These are phyloP conservation scores for Paradendryphiella salina DNA, from an alignment of 2,329 filamentous ascomycete genomes.

Conservation along the genomic window DNA sequence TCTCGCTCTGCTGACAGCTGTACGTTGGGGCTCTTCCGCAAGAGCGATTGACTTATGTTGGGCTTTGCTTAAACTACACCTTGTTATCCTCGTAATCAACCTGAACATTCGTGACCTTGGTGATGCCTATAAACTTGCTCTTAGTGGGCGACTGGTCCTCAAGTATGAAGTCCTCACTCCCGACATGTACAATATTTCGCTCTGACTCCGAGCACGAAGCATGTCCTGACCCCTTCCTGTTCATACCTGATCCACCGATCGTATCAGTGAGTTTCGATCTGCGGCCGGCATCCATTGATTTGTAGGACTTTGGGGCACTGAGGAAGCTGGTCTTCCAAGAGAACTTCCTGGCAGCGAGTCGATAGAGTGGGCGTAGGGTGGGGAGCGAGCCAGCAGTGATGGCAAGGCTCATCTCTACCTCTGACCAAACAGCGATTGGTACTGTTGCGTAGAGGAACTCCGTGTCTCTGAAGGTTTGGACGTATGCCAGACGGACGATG, in stretches of 20 bases:
- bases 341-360: not conserved
- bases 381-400: constrained; percentile 22
- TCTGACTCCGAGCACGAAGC: not conserved
- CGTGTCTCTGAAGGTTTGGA: constrained; percentile 12
- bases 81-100: not conserved
- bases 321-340: not conserved
- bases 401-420: constrained; percentile 20
- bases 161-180: not conserved
- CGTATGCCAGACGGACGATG: constrained; percentile 18
- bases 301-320: not conserved
- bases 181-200: not conserved
- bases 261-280: not conserved
- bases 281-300: not conserved
- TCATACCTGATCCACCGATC: not conserved
- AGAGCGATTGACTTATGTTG: not conserved
- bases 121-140: not conserved
- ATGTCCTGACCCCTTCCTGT: not conserved
- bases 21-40: not conserved
- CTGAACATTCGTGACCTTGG: not conserved
- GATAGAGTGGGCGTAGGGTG: constrained; percentile 20
- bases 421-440: constrained; percentile 24
- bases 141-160: not conserved
- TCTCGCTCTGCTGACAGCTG: too few species aligned
- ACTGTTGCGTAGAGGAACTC: constrained; percentile 21
- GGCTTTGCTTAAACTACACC: not conserved